These are phyloP conservation scores for Aspergillus fructus DNA, from an alignment of 2,329 filamentous ascomycete species.

Conservation along the genomic window DNA sequence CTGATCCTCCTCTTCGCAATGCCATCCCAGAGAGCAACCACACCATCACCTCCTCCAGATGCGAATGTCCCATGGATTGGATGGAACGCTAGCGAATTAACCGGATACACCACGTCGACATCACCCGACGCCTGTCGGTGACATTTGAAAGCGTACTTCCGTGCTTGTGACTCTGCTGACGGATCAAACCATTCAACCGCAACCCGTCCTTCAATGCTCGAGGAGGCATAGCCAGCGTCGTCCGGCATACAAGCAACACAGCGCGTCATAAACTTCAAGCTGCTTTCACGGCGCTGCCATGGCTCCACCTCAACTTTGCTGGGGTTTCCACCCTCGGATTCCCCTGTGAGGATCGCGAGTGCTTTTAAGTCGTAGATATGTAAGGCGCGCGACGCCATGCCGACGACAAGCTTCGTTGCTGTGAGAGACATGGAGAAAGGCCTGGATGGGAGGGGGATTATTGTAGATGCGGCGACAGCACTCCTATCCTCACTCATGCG, in stretches of 20 bases:
- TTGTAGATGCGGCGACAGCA: constrained; percentile 57
- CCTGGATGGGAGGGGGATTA: constrained; percentile 75
- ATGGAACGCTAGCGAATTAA: constrained; percentile 88
- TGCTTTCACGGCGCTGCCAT: constrained; percentile 92
- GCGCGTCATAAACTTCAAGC: constrained; percentile 92
- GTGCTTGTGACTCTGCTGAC: constrained; percentile 76
- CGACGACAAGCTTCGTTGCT: constrained; percentile 84
- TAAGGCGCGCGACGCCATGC: constrained; percentile 90
- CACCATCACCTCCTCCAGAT: constrained; percentile 83
- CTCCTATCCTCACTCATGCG: constrained; percentile 37
- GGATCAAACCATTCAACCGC: constrained; percentile 98
- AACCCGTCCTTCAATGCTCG: constrained; percentile 90
- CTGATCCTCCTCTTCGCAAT: constrained; percentile 85
- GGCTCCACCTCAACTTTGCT: constrained; percentile 62
- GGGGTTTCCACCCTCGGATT: constrained; percentile 42
- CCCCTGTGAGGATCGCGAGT: constrained; percentile 56
- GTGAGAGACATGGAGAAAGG: constrained; percentile 81
- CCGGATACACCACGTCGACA: constrained; percentile 83
- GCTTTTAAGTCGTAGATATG: constrained; percentile 87
- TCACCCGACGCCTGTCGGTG: constrained; percentile 73
- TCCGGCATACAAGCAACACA: constrained; percentile 95
- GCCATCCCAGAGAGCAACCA: constrained; percentile 91
- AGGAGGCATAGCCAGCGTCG: constrained; percentile 88
- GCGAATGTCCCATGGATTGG: constrained; percentile 81
- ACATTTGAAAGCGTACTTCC: constrained; percentile 99